Evolutionary conservation across 1,284 basidiomycete species (phyloP), one percentile per base, ranked within the genome.

Genomic region (Cryptococcus sp.): DNA sequence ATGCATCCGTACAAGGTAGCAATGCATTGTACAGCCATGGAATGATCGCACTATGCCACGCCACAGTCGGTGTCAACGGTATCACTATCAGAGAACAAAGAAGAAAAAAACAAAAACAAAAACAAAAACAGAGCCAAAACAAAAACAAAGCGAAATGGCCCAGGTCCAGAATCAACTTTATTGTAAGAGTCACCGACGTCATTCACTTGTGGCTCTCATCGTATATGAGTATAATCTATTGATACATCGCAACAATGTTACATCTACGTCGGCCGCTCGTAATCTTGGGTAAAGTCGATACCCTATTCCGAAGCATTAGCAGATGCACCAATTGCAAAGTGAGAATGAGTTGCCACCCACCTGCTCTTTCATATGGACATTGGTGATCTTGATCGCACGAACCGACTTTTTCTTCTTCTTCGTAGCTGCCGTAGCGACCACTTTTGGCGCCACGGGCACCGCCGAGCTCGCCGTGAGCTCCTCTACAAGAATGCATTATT

Each of bases 271-370:
- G 68, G 65, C 35, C 61, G 60, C 51, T 73, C 74, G 61, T 76
- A 79, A 57, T 79, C 78, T 59, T 76, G 67, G n/a, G 75, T 72
- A 45, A 79, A 74, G 61, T 78, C 76, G 66, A 78, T 75, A 35
- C 76, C 78, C 76, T 76, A 51, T 3, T 17, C 23, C 27, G 20
- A 27, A 20, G 27, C 17, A 31, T 50, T 31, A 50, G 48, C 48
- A 31, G 45, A 6, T 35, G 23, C 47, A 23, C 10, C 6, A 58
- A 50, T 7, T 31, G 8, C 35, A n/a, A 11, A n/a, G 23, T 13
- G 27, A n/a, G 25, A 17, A 25, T 20, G 23, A 31, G 25, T 13
- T 20, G 22, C 8, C 5, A 71, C 74, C 55, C 48, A 76, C 77
- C 55, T 69, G 64, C 23, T 64, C 71, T 57, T 77, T 73, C 77